Base-by-base conservation (phyloP, 345 rosid species). In the Salix exigua region DNA sequence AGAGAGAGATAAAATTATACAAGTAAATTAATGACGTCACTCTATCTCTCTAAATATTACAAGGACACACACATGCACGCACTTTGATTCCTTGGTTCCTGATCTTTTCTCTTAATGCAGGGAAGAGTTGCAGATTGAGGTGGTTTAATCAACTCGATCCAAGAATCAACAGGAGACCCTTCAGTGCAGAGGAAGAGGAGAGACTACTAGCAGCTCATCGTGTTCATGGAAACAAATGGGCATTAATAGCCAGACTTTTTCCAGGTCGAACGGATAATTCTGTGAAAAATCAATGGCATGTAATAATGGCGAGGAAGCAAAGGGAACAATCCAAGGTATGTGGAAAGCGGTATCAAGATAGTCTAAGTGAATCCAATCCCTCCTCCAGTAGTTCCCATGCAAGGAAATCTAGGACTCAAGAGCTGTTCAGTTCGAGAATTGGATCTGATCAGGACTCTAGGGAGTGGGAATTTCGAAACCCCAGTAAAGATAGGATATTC, bases 141-240 rank as follows among this genome's bases (percentile, higher is more conserved):
- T 81, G 83, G 83, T 77, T 81, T 53, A 81, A 81, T 77, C 83
- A 81, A 73, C 77, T 81, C 7, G 83, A 81, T 58, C 83, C 83
- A 13, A 81, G 83, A 42, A 81, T 81, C 60, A 81, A 81, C 80
- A 77, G 83, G 48, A 77, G 77, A 69, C 80, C 83, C 21, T 81
- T 81, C 65, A 73, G 62, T 13, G 83, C 77, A 23, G 75, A 73
- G 33, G 83, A 81, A 73, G 83, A 81, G 16, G 77, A 77, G 44
- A 81, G 83, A 69, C 44, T 81, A 17, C 70, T 81, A 4, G 78
- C 77, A 17, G 83, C 83, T 50, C 83, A 81, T 53, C 74, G 80
- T 10, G 69, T 77, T 70, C 83, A 81, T 69, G 83, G 83, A 60
- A 81, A 81, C 68, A 81, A 77, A 35, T 81, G 83, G 83, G 83